Base-by-base conservation (phyloP, 2,329 filamentous ascomycete species). In the Pseudogymnoascus sp. region DNA sequence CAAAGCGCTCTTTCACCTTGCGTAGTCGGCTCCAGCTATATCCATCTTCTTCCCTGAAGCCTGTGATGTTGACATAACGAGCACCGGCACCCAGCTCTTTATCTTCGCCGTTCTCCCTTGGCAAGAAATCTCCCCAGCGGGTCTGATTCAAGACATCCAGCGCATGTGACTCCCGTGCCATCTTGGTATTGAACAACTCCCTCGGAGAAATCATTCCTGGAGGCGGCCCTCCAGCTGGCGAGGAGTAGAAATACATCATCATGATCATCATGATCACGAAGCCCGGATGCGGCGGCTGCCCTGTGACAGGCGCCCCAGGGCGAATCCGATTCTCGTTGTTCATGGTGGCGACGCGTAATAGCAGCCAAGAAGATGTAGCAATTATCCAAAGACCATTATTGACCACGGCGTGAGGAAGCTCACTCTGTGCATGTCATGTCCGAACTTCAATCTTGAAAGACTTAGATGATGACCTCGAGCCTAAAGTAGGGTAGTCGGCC, bases 11-110 rank as follows among this genome's bases (percentile, higher is more conserved):
- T 71, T 84, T 85, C 63, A 92, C 90, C 1, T 78, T 75, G 0
- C 78, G 78, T 21, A 97, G 77, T 62, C 91, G 80, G 35, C 87
- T 82, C 92, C 92, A 97, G 1, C 84, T 87, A 73, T 89, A 90
- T 4, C 82, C 85, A 74, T 96, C 89, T 18, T 85, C 81, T 55
- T 84, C 77, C 58, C 88, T 83, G 64, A 95, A 86, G 0, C 93
- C 93, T 2, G 89, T 89, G 60, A 96, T 77, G 68, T 91, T 90
- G 63, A 92, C 75, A 65, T 80, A 86, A 25, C 74, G 76, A 27
- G 9, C 37, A 15, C 35, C 58, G 18, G 69, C 63, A 59, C 69
- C 64, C 52, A 67, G 64, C 21, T 31, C 39, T 29, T 36, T 13
- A 31, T 62, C 61, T 9, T 60, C 65, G 40, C 69, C 65, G 29